Conservation (phyloP, 108 stramenopile genomes). For the Cyclotella distinguenda region DNA sequence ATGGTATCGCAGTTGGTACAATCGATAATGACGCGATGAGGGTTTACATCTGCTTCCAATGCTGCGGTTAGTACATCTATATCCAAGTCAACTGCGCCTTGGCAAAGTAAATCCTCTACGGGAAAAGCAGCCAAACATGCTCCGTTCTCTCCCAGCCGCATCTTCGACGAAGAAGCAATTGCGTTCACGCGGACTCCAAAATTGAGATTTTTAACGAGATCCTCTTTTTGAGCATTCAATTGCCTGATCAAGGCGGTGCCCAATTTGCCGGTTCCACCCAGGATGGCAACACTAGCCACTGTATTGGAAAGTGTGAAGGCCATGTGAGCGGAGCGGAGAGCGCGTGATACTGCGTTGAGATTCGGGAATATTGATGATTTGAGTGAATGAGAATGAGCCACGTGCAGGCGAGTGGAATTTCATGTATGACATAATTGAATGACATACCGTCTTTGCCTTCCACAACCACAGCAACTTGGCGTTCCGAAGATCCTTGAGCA, state of each 20-base stretch:
- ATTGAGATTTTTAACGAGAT: constrained; percentile 54
- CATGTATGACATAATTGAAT: background rate
- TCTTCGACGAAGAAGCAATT: constrained; percentile 56
- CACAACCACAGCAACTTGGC: constrained; percentile 88
- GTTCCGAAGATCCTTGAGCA: constrained; percentile 81
- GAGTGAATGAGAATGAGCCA: background rate
- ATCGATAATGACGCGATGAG: constrained; percentile 83
- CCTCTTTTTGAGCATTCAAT: constrained; percentile 48
- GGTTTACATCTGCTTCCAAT: constrained; percentile 67
- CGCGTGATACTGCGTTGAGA: constrained; percentile 49
- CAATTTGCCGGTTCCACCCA: constrained; percentile 61
- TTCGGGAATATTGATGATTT: background rate
- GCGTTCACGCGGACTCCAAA: constrained; percentile 51
- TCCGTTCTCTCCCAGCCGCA: constrained; percentile 57
- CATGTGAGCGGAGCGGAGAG: constrained; percentile 85
- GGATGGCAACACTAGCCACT: constrained; percentile 55
- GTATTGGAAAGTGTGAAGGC: constrained; percentile 77
- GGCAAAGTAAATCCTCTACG: constrained; percentile 38
- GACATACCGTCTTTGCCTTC: constrained; percentile 41
- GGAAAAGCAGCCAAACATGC: constrained; percentile 43
- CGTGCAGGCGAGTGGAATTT: background rate
- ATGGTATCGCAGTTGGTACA: constrained; percentile 62
- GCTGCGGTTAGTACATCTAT: constrained; percentile 54
- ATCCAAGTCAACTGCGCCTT: constrained; percentile 54
- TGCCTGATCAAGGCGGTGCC: constrained; percentile 59